phyloP scores from a whole-genome alignment of 257 asterid species.

The Solanum okadae region DNA sequence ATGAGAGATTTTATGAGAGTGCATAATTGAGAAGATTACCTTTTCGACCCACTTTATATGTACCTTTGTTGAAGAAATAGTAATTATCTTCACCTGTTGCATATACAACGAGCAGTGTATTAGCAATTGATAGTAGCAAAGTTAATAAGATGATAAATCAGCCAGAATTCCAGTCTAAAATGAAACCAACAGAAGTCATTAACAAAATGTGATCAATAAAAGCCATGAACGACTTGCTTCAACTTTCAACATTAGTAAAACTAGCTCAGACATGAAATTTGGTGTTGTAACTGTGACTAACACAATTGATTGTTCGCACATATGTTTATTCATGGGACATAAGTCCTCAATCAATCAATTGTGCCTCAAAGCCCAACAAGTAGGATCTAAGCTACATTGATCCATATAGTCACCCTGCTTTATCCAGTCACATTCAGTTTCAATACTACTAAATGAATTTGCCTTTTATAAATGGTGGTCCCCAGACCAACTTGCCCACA shows the following conservation, averaged over 20 bases:
- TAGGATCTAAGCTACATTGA: background rate
- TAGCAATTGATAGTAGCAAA: constrained; percentile 6
- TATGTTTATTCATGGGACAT: background rate
- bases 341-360: background rate
- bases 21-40: constrained; percentile 29
- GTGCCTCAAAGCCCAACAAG: background rate
- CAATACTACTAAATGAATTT: background rate
- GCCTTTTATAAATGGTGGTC: background rate
- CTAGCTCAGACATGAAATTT: background rate
- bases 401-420: background rate
- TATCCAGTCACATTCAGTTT: background rate
- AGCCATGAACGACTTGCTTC: background rate
- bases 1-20: background rate
- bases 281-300: background rate
- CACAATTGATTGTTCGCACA: background rate
- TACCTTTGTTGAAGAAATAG: constrained; percentile 66
- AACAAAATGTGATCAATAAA: background rate
- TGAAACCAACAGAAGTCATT: background rate
- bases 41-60: constrained; percentile 88
- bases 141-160: background rate
- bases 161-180: background rate
- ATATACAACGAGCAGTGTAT: background rate
- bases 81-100: constrained; percentile 70
- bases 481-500: background rate
- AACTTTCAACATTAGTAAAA: background rate